phyloP scores from a whole-genome alignment of 768 basidiomycete species.

The Cubamyces lactineus region DNA sequence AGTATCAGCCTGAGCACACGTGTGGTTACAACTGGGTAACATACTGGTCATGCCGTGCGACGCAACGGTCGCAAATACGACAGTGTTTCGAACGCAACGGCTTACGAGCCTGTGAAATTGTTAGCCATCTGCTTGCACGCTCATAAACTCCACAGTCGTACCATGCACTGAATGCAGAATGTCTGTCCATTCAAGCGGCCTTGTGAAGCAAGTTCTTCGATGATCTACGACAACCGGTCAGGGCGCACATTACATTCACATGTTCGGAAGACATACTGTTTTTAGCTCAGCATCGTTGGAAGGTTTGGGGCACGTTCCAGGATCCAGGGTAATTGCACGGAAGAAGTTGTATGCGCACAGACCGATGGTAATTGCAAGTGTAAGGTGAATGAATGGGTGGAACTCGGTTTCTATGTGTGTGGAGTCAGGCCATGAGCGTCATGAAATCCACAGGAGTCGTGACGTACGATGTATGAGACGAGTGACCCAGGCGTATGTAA shows the following conservation, averaged over 20 bases:
- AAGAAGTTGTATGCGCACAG: slow-evolving; percentile 90
- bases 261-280: slow-evolving; percentile 51
- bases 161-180: slow-evolving; percentile 97
- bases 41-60: slow-evolving; percentile 92
- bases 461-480: slow-evolving; percentile 71
- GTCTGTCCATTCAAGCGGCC: slow-evolving; percentile 93
- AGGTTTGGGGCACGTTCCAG: slow-evolving; percentile 84
- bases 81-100: slow-evolving; percentile 96
- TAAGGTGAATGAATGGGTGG: slow-evolving; percentile 74
- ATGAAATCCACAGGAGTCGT: neutral
- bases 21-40: slow-evolving; percentile 33
- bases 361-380: slow-evolving; percentile 69
- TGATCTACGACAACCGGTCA: slow-evolving; percentile 54
- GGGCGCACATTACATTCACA: no score
- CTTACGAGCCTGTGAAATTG: slow-evolving; percentile 65
- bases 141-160: slow-evolving; percentile 34
- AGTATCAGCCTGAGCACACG: slow-evolving; percentile 6
- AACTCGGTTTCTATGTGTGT: slow-evolving; percentile 68
- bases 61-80: slow-evolving; percentile 86
- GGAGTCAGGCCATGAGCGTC: neutral
- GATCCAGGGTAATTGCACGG: slow-evolving; percentile 85
- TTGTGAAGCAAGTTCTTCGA: slow-evolving; percentile 88
- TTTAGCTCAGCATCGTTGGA: slow-evolving; percentile 84
- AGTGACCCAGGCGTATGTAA: slow-evolving; percentile 79
- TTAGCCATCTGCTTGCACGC: neutral